Evolutionary conservation across 2,329 filamentous ascomycete species (phyloP).

Genomic region (Aspergillus aculeatus): DNA sequence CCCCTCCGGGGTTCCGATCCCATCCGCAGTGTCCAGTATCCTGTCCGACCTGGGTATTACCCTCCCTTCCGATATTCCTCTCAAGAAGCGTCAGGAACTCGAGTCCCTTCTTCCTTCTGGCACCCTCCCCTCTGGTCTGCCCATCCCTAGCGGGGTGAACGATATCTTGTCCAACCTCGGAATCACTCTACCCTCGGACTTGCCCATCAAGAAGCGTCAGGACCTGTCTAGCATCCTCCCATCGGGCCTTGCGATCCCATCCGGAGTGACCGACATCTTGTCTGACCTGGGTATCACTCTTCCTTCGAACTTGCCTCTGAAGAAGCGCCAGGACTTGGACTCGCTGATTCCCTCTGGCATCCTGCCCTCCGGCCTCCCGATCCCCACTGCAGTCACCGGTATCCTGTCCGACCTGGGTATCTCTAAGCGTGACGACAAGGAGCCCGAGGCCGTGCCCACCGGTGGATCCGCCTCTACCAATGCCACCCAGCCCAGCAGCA

Average conservation of each 20-base stretch:
- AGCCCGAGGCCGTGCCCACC: background rate
- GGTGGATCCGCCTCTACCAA: background rate
- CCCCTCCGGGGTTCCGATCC: background rate
- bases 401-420: background rate
- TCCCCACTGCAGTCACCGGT: background rate
- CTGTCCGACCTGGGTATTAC: background rate
- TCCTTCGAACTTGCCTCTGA: background rate
- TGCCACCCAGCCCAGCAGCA: background rate
- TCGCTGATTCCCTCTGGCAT: background rate
- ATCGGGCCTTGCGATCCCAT: background rate
- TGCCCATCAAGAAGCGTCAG: background rate
- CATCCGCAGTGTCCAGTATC: background rate
- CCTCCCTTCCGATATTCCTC: background rate
- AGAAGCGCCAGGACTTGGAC: background rate
- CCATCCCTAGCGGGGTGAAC: background rate
- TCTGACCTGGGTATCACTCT: background rate
- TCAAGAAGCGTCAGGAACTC: background rate
- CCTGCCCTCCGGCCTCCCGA: background rate
- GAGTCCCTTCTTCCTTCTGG: background rate
- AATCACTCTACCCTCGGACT: background rate
- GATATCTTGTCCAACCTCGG: background rate
- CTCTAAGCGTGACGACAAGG: background rate
- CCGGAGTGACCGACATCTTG: background rate
- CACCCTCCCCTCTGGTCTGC: background rate
- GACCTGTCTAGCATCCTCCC: background rate